Base-by-base conservation (phyloP, 106 monocot species). In the Hemerocallis citrina region DNA sequence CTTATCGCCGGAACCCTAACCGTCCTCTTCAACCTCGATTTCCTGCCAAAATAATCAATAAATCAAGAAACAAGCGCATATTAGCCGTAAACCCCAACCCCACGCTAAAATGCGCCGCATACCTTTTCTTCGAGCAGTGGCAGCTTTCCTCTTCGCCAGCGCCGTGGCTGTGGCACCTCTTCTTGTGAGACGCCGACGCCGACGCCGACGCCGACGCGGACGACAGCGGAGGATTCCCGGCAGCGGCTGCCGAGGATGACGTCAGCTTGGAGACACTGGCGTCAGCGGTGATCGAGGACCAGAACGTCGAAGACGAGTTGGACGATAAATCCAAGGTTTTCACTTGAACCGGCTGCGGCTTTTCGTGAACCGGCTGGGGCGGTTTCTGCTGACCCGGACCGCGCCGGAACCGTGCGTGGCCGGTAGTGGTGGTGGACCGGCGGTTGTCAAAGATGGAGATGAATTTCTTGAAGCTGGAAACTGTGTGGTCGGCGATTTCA, bases 71-170 rank as follows among this genome's bases (percentile, higher is more conserved):
- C 2, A n/a, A 17, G 39, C 27, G 5, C 0, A 68, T 6, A 29
- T 69, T 60, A 69, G 28, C 5, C 12, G 0, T 12, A 45, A 3
- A 6, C 21, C 2, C 15, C 0, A 15, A 0, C 1, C 13, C 25
- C 2, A 0, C 14, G 15, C n/a, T 34, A 36, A 3, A 12, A 17
- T 52, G 43, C 23, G 68, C 34, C 8, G 42, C 10, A 22, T 74
- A 94, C 94, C 85, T 82, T 34, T 66, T 83, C 72, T 89, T 89
- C 12, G 89, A 80, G 75, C 93, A 94, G 61, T 94, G 93, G 79
- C 93, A 94, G 23, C 77, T 49, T 24, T 24, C 72, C 40, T 77
- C 48, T 42, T 71, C 74, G 41, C 74, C 52, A 20, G 72, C 52
- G 27, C 48, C 66, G 40, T 66, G 16, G 55, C 56, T 15, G 12